Evolutionary conservation across 306 rosid genomes (phyloP), one percentile per base, ranked within the genome.

Genomic region (Styphnolobium japonicum): DNA sequence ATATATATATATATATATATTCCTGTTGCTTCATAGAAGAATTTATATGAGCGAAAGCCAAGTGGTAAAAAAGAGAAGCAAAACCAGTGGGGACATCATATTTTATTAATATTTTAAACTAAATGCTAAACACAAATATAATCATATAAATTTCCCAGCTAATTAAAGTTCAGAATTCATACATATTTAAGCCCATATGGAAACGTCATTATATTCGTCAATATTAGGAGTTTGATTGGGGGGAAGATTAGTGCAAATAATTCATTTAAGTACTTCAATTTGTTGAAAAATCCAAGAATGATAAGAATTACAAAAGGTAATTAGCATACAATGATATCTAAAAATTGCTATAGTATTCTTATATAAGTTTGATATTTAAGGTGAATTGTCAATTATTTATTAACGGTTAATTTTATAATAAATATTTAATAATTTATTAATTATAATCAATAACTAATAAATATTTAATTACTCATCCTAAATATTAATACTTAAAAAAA

Each of bases 21-120:
- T 82, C 63, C 79, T 70, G 69, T 67, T 65, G 79, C 75, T 75
- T 80, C 82, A 49, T 76, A 18, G 45, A 67, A 31, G 74, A 57
- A 84, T 78, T 70, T 83, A 81, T 85, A 74, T 21, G 63, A 77
- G 23, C 37, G 12, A 23, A 76, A 31, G 81, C 80, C 12, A 36
- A 67, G 62, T 80, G 85, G 73, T 77, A 70, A 56, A 56, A 42
- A 22, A 42, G 61, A 56, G 82, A 53, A 42, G 49, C 64, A 31
- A 52, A 37, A 10, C 74, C 10, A 33, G 86, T 71, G 67, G 86
- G 81, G 71, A 10, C 75, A 19, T 52, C 37, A 7, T 33, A 1
- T 68, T 39, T 0, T 31, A 18, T 51, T 71, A 36, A 14, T 34
- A 12, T 58, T 55, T 22, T 33, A 48, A 40, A 15, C 27, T 40